Evolutionary conservation across 2,329 filamentous ascomycete genomes (phyloP), one percentile per base, ranked within the genome.

Genomic region (Penicillium sp.): DNA sequence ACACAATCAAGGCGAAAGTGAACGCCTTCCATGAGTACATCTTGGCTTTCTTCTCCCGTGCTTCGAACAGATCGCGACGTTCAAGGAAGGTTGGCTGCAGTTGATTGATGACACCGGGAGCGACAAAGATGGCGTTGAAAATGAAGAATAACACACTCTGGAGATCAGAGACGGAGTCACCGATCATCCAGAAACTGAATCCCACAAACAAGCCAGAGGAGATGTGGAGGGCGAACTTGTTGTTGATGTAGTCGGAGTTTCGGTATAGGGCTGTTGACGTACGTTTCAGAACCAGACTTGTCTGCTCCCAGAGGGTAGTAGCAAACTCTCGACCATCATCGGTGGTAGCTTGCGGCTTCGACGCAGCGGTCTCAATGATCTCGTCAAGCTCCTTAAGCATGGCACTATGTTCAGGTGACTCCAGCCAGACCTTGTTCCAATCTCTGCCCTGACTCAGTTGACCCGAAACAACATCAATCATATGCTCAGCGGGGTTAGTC

Each of bases 21-120:
- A 91, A 91, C 0, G 88, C 86, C n/a, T 85, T 73, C 85, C 87
- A 90, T 27, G 84, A 84, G 71, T 91, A 91, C 60, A 90, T 89
- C 27, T 86, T 81, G 0, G 83, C 86, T 3, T 87, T 87, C 10
- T 86, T 80, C 67, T 91, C 88, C 27, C 88, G 81, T 0, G 67
- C 58, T 9, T 87, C 81, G 80, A 87, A 91, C 8, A 91, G 77
- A 0, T 82, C 81, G 67, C 88, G 82, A 63, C 79, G 80, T 64
- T 90, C 89, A 61, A 91, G 82, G 56, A 91, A 81, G 7, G 86
- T 85, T 0, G 87, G 85, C 0, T 88, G 85, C 41, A 90, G 74
- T 23, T 75, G 73, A 45, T 68, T 67, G 50, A 74, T 73, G 8
- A 73, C 71, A 59, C 72, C 73, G 1, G 78, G 75, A 1, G 76